These are phyloP conservation scores for Mycena galericulata DNA, from an alignment of 768 basidiomycete genomes.

Conservation along the genomic window DNA sequence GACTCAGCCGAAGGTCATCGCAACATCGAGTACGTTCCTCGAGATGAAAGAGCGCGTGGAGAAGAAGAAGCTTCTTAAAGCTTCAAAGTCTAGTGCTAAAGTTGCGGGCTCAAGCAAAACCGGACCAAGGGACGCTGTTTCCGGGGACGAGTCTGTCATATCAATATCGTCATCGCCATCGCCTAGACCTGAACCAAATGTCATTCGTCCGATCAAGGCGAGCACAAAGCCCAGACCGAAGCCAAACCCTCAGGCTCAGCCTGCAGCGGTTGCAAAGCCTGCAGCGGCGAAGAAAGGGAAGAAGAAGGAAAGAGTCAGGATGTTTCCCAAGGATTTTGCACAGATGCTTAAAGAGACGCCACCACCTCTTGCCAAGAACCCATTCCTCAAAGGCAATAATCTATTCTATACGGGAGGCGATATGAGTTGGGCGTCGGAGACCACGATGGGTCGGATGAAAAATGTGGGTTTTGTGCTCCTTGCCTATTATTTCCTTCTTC, in stretches of 20 bases:
- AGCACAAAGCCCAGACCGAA: conserved; percentile 40
- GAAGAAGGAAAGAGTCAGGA: conserved; percentile 55
- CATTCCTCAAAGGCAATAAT: conserved; percentile 63
- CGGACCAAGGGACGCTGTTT: conserved; percentile 13
- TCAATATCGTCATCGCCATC: conserved; percentile 37
- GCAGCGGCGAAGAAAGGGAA: conserved; percentile 37
- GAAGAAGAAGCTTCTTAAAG: conserved; percentile 48
- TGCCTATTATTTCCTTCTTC: conserved; percentile 6
- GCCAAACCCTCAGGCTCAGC: conserved; percentile 30
- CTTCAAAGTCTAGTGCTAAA: conserved; percentile 27
- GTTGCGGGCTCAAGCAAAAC: conserved; percentile 16
- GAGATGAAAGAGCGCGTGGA: conserved; percentile 52
- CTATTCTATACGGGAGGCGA: conserved; percentile 75
- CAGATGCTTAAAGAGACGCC: conserved; percentile 53
- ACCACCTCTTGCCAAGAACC: conserved; percentile 30
- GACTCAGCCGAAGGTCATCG: conserved; percentile 32
- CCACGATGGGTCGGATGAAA: conserved; percentile 69
- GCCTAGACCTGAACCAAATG: conserved; percentile 40
- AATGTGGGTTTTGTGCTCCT: conserved; percentile 59
- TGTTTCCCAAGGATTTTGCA: conserved; percentile 68
- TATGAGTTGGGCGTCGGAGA: conserved; percentile 60
- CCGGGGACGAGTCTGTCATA: conserved; percentile 43
- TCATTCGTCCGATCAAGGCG: conserved; percentile 12
- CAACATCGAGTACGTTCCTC: conserved; percentile 45
- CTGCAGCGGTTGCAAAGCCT: conserved; percentile 11